phyloP scores from a whole-genome alignment of 306 rosid genomes.

The Aeschynomene evenia region DNA sequence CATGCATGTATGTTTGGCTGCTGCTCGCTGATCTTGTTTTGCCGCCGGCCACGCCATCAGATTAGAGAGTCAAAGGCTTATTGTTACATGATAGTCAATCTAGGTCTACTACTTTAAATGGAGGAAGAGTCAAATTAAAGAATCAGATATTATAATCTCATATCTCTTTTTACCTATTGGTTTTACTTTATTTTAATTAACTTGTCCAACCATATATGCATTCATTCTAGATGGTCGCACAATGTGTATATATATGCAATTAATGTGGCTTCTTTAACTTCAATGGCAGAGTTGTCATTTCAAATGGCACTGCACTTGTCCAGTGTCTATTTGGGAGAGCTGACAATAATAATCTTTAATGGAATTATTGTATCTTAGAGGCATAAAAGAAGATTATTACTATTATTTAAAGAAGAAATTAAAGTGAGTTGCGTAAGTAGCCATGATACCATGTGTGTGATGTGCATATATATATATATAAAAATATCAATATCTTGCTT shows the following conservation, averaged over 20 bases:
- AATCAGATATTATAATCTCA: not conserved
- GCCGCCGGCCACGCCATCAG: too few relatives aligned
- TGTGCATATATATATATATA: too few relatives aligned
- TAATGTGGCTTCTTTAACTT: constrained; percentile 1
- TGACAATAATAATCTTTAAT: not conserved
- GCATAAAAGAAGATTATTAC: not conserved
- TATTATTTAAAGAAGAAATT: not conserved
- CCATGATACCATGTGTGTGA: constrained; percentile 30
- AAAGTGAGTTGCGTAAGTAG: constrained; percentile 31
- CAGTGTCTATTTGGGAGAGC: not conserved
- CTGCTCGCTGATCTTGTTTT: not conserved
- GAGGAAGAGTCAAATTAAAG: not conserved
- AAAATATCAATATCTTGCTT: not conserved
- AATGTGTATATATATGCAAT: too few relatives aligned
- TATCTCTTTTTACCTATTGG: not conserved
- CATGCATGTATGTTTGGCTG: too few relatives aligned
- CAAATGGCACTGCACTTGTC: not conserved
- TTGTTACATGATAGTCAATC: constrained; percentile 21
- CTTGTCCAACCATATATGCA: not conserved
- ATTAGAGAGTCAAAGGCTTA: constrained; percentile 25
- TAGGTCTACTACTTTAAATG: not conserved
- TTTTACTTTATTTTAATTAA: too few relatives aligned
- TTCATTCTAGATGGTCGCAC: not conserved
- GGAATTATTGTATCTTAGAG: not conserved
- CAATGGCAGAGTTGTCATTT: constrained; percentile 16